Conservation (phyloP, 164 flowering plant genomes). For the Nymphaea colorata region DNA sequence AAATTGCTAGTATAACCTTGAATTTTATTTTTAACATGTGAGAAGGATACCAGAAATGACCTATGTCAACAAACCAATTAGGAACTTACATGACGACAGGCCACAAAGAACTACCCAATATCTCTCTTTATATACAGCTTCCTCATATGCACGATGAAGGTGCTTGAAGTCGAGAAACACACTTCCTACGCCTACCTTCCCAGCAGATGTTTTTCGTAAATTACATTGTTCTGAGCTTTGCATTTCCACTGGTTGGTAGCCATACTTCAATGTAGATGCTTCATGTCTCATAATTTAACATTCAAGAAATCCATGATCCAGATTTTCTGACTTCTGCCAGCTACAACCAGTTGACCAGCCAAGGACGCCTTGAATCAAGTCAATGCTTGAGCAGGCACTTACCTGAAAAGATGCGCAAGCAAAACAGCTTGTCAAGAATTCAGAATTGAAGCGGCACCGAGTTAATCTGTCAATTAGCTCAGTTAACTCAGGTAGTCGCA, state of each 20-base stretch:
- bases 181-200: neutral
- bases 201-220: neutral
- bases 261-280: neutral
- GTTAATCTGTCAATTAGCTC: neutral
- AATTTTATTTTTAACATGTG: neutral
- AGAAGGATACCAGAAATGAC: neutral
- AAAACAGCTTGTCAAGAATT: neutral
- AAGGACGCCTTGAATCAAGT: slow-evolving; percentile 67
- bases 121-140: neutral
- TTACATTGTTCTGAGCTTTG: neutral
- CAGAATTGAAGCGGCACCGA: neutral
- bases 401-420: slow-evolving; percentile 27
- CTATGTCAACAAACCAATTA: neutral
- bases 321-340: slow-evolving; percentile 50
- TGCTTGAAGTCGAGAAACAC: neutral
- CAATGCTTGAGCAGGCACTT: slow-evolving; percentile 54
- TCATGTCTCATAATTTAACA: slow-evolving; percentile 21
- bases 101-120: neutral
- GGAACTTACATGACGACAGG: neutral
- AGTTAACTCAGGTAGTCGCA: neutral
- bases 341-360: slow-evolving; percentile 96
- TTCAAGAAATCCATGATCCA: slow-evolving; percentile 23
- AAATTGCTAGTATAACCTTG: too few relatives aligned
- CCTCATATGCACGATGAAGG: neutral
- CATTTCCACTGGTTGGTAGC: neutral